Evolutionary conservation across 441 rosid species (phyloP), one percentile per base, ranked within the genome.

Genomic region (Populus hybrid): DNA sequence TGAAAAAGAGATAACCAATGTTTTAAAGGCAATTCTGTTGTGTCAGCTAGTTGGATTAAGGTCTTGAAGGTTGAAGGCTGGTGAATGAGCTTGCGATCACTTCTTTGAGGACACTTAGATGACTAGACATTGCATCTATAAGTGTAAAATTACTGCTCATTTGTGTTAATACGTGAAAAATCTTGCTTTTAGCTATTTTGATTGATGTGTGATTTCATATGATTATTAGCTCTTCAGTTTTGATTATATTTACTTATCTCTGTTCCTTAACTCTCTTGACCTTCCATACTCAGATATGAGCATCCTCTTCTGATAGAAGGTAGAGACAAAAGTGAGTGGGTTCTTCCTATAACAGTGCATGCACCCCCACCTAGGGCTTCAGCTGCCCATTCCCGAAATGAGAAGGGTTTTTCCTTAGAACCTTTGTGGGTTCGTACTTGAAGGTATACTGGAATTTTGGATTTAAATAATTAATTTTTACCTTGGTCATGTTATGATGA

Each of bases 321-420:
- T 64, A 84, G 95, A 79, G 99, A 95, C 78, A 94, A 84, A 83
- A 86, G 92, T 26, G 98, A 92, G 84, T 95, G 99, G 99, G 82
- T 91, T 85, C 97, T 95, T 77, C 99, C 99, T 2, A 91, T 95
- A 42, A 92, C 89, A 0, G 97, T 94, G 76, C 97, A 90, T 74
- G 99, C 97, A 68, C 94, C 94, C 64, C 93, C 98, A 8, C 88
- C 92, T 2, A 89, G 90, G 72, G 75, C 92, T 30, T n/a, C 85
- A 8, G 85, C 88, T 67, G 77, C 87, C 69, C 89, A 84, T 30
- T 26, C 89, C 73, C 85, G 88, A 82, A 90, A 86, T 9, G 92
- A 90, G 81, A 91, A 85, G 85, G 81, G 81, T 79, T 84, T 86
- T 75, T 86, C 92, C 77, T 73, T 91, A 87, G 98, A 90, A 79